Evolutionary conservation across 345 rosid species (phyloP), one percentile per base, ranked within the genome.

Genomic region (Salix suchowensis): DNA sequence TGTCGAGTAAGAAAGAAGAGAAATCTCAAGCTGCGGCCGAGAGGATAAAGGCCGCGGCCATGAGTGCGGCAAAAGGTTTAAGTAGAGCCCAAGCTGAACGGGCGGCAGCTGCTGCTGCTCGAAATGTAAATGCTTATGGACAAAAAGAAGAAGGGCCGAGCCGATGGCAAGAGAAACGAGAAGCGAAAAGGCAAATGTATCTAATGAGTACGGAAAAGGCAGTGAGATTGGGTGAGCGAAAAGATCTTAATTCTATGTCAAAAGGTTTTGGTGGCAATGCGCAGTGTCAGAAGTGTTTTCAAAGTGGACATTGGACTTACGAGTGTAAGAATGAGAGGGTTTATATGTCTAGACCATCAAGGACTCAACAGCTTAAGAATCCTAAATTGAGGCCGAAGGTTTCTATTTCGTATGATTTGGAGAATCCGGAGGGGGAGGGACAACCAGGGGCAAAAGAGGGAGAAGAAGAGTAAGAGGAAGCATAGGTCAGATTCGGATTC

Each of bases 61-160:
- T 94, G 78, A 92, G 76, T 42, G 98, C 97, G 36, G 95, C 97
- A 0, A 96, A 93, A 80, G 99, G 99, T 58, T 80, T 96, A 12
- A 96, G 99, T 72, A 96, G 98, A 36, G 94, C 99, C 14, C 99
- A 96, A 89, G 99, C 99, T 1, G 99, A 96, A 74, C 77, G 98
- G 68, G 99, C 98, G 0, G 99, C 99, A 0, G 65, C 97, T 34
- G 99, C 99, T 1, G 99, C 99, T 2, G 92, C 97, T 0, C 85
- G 98, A 7, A 96, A 96, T 82, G 99, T 96, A 18, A 96, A 96
- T 80, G 98, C 98, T 5, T 93, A 96, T 60, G 99, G 99, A 48
- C 98, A 96, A 74, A 96, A 96, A 87, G 99, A 96, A 84, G 99
- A 96, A 88, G 99, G 99, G 74, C 99, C 98, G 0, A 96, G 99